Evolutionary conservation across 83 land plant genomes (phyloP).

Genomic region (Picea abies): DNA sequence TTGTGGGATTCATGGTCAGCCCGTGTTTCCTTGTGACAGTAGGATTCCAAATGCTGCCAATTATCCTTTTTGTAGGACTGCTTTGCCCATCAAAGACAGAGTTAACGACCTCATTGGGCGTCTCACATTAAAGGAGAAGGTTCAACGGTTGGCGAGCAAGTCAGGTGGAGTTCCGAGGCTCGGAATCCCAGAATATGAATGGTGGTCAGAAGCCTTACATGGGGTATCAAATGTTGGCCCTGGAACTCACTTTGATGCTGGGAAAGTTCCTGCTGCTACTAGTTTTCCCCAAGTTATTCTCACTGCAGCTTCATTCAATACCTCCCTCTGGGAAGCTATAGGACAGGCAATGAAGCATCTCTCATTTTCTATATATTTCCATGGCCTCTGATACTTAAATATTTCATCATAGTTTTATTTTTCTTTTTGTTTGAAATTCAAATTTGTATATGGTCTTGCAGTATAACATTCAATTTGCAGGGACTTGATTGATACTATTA

Average conservation of each 20-base stretch:
- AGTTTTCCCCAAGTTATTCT: conserved; percentile 86
- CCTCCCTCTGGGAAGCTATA: conserved; percentile 72
- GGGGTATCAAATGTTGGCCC: conserved; percentile 79
- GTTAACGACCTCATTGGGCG: conserved; percentile 54
- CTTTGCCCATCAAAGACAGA: conserved; percentile 28
- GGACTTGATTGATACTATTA: too few species aligned
- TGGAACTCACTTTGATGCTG: conserved; percentile 51
- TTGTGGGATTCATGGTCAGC: too few species aligned
- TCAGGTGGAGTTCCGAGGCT: conserved; percentile 50
- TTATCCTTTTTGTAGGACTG: conserved; percentile 14
- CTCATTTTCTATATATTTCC: too few species aligned
- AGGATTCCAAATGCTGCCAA: too few species aligned
- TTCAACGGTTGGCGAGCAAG: conserved; percentile 52
- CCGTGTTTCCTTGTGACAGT: neutral
- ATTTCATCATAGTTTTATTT: too few species aligned
- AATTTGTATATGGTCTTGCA: too few species aligned
- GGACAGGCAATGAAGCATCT: conserved; percentile 45
- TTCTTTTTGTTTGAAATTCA: too few species aligned
- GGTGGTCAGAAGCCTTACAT: conserved; percentile 96
- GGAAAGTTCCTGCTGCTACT: conserved; percentile 70
- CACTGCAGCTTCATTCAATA: conserved; percentile 83
- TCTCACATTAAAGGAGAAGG: conserved; percentile 69
- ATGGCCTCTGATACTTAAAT: too few species aligned
- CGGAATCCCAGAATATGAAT: conserved; percentile 74
- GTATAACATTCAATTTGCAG: too few species aligned